A percentile compares a stretch with the other conserved stretches of the same genome.
These are phyloP conservation scores for Polytrichum commune DNA, from an alignment of 225 moss, liverwort and hornwort genomes.

Conservation along the genomic window DNA sequence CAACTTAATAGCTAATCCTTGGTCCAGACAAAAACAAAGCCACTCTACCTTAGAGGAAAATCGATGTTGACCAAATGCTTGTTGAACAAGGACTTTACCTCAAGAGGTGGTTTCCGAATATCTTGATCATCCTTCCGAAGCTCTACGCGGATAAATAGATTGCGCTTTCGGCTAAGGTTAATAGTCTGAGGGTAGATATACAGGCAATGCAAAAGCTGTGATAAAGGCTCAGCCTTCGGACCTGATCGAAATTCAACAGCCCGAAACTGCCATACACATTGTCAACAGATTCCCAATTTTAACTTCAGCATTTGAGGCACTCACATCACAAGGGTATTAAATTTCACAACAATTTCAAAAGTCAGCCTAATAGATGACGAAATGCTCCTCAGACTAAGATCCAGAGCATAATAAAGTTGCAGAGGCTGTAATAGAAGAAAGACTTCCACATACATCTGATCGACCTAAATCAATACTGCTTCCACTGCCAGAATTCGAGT, in stretches of 20 bases:
- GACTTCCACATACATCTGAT: conserved; percentile 55
- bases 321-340: no score
- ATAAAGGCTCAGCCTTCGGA: conserved; percentile 83
- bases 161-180: conserved; percentile 86
- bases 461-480: conserved; percentile 80
- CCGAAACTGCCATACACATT: conserved; percentile 70
- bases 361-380: background rate
- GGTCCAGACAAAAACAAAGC: no score
- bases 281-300: background rate
- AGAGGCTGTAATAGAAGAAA: no score
- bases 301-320: no score
- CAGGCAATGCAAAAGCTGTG: conserved; percentile 86
- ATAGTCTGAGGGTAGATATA: conserved; percentile 96
- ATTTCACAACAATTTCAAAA: no score
- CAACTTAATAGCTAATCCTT: no score
- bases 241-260: conserved; percentile 91
- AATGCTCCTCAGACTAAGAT: background rate
- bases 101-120: conserved; percentile 81
- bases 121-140: conserved; percentile 93
- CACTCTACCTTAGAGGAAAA: no score
- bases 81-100: conserved; percentile 43
- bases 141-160: conserved; percentile 90
- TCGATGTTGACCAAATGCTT: background rate
- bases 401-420: background rate
- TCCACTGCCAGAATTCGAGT: conserved; percentile 65